These are phyloP conservation scores for Nepenthes mirabilis DNA, from an alignment of 148 eudicot species.

Conservation along the genomic window DNA sequence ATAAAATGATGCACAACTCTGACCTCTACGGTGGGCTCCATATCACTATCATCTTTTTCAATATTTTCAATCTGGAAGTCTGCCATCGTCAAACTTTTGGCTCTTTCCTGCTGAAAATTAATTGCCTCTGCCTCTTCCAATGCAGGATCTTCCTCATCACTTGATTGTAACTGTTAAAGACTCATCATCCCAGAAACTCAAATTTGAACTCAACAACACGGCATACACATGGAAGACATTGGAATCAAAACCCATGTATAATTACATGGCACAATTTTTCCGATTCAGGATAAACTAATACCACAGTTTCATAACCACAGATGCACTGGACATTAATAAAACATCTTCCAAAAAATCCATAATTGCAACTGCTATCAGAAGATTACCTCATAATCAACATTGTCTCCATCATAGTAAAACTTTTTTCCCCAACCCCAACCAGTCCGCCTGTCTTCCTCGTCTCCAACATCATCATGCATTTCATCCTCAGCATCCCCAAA, in stretches of 20 bases:
- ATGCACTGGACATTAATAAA: not conserved
- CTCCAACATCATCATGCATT: constrained; percentile 50
- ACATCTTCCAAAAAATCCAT: not conserved
- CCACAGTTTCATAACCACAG: too few species aligned
- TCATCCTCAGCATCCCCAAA: constrained; percentile 67
- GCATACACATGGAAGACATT: not conserved
- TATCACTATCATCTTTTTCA: constrained; percentile 45
- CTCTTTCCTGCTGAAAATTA: constrained; percentile 46
- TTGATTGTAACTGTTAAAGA: constrained; percentile 36
- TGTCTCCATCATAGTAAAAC: constrained; percentile 27
- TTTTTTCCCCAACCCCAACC: constrained; percentile 42
- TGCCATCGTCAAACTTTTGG: constrained; percentile 32
- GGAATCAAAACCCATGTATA: not conserved
- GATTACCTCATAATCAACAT: constrained; percentile 48
- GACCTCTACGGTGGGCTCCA: constrained; percentile 80
- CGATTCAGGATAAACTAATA: not conserved
- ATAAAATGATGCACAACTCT: not conserved
- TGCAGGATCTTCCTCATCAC: constrained; percentile 52
- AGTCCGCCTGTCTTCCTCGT: constrained; percentile 32
- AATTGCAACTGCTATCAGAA: not conserved
- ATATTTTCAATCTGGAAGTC: constrained; percentile 59
- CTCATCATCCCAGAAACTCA: constrained; percentile 1
- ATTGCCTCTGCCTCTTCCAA: constrained; percentile 70
- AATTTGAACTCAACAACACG: not conserved
- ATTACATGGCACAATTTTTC: not conserved